These are phyloP conservation scores for Cercophora newfieldiana DNA, from an alignment of 495 filamentous ascomycete species.

Conservation along the genomic window DNA sequence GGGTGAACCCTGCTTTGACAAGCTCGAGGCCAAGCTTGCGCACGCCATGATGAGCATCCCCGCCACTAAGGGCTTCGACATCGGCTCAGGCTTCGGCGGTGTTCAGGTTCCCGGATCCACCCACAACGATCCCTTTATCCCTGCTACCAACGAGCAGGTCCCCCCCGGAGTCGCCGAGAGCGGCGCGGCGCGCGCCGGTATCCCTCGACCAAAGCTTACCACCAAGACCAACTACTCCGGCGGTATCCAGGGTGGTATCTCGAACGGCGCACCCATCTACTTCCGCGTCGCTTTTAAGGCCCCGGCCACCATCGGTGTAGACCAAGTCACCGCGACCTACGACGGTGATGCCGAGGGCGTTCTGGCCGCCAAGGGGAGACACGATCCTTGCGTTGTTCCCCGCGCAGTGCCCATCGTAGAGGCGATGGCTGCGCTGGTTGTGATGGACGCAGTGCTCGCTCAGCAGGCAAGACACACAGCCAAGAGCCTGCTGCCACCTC, in stretches of 20 bases:
- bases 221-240: slow-evolving; percentile 97
- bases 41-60: slow-evolving; percentile 98
- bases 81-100: slow-evolving; percentile 91
- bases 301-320: slow-evolving; percentile 90
- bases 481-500: slow-evolving; percentile 52
- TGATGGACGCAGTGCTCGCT: slow-evolving; percentile 89
- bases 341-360: slow-evolving; percentile 67
- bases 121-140: slow-evolving; percentile 91
- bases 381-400: slow-evolving; percentile 95
- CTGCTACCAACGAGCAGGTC: slow-evolving; percentile 42
- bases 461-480: slow-evolving; percentile 71
- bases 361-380: slow-evolving; percentile 89
- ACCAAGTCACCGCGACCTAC: slow-evolving; percentile 83
- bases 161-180: slow-evolving; percentile 39
- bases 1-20: slow-evolving; percentile 95
- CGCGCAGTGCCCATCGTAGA: slow-evolving; percentile 95
- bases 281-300: slow-evolving; percentile 97
- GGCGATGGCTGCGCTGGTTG: slow-evolving; percentile 86
- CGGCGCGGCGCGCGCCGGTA: slow-evolving; percentile 37
- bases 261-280: slow-evolving; percentile 91
- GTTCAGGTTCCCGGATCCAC: slow-evolving; percentile 81
- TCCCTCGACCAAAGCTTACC: slow-evolving; percentile 57
- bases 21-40: slow-evolving; percentile 89
- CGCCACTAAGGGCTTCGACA: slow-evolving; percentile 95
- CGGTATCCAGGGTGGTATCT: slow-evolving; percentile 95